Percentiles rank a stretch among this genome's conserved stretches.
Evolutionary conservation across 2,329 filamentous ascomycete species (phyloP).

Genomic region (Botrytis medusae): DNA sequence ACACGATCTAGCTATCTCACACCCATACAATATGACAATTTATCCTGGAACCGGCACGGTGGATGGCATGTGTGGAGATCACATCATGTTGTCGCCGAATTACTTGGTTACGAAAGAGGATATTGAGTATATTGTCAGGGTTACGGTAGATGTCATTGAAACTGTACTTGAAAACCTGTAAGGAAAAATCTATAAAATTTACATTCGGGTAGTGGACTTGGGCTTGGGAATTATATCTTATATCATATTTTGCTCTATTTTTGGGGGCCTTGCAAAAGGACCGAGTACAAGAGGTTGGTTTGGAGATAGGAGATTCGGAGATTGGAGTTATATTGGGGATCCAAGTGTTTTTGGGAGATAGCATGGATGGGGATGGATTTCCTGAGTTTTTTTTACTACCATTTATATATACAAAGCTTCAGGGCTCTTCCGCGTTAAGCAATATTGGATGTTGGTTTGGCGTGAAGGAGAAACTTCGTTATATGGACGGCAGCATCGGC

Average conservation of each 20-base stretch:
- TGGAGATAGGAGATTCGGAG: not conserved
- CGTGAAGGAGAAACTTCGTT: conserved; percentile 1
- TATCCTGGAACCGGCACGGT: conserved; percentile 59
- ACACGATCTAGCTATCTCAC: conserved; percentile 46
- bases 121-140: conserved; percentile 54
- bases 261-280: not conserved
- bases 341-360: not conserved
- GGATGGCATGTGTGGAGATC: conserved; percentile 58
- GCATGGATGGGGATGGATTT: not conserved
- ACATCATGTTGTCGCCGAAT: conserved; percentile 60
- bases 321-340: conserved; percentile 15
- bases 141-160: conserved; percentile 31
- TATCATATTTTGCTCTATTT: not conserved
- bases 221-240: not conserved
- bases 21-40: conserved; percentile 53
- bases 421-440: not conserved
- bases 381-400: not conserved
- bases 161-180: conserved; percentile 30
- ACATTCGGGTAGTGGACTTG: not conserved
- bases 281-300: not conserved
- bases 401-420: not conserved
- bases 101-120: conserved; percentile 57
- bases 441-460: conserved; percentile 6
- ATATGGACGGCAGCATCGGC: not conserved
- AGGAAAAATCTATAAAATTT: not conserved